These are phyloP conservation scores for Claviceps capensis DNA, from an alignment of 2,329 filamentous ascomycete species.

Conservation along the genomic window DNA sequence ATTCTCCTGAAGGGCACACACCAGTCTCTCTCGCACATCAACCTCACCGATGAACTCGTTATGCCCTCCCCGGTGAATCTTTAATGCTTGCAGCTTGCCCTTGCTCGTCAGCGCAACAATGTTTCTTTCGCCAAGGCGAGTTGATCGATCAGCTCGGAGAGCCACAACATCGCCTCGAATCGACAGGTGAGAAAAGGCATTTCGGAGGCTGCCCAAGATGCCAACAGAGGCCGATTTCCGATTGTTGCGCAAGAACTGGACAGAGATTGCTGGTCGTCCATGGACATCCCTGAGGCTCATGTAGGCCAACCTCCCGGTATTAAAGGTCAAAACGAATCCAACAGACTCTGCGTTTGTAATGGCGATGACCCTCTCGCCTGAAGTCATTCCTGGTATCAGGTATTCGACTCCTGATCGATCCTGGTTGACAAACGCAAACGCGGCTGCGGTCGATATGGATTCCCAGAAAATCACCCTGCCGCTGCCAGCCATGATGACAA, in stretches of 20 bases:
- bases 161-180: conserved; percentile 69
- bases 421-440: conserved; percentile 69
- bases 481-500: conserved; percentile 70
- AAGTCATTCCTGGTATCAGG: conserved; percentile 57
- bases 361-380: conserved; percentile 63
- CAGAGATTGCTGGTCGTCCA: conserved; percentile 67
- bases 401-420: conserved; percentile 70
- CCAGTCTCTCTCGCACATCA: conserved; percentile 53
- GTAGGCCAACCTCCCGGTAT: conserved; percentile 74
- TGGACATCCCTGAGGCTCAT: conserved; percentile 76
- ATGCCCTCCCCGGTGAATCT: conserved; percentile 75
- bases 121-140: conserved; percentile 69
- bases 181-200: conserved; percentile 55
- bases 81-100: conserved; percentile 74
- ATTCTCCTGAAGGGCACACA: conserved; percentile 44
- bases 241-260: conserved; percentile 59
- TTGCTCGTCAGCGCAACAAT: conserved; percentile 66
- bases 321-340: conserved; percentile 75
- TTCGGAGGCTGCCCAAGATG: conserved; percentile 69
- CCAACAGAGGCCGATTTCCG: conserved; percentile 44
- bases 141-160: conserved; percentile 58
- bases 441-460: conserved; percentile 78
- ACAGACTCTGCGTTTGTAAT: conserved; percentile 73
- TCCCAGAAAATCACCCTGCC: conserved; percentile 93
- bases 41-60: conserved; percentile 60